Conservation (phyloP, 2,329 filamentous ascomycete genomes). For the Monosporascus sp. region DNA sequence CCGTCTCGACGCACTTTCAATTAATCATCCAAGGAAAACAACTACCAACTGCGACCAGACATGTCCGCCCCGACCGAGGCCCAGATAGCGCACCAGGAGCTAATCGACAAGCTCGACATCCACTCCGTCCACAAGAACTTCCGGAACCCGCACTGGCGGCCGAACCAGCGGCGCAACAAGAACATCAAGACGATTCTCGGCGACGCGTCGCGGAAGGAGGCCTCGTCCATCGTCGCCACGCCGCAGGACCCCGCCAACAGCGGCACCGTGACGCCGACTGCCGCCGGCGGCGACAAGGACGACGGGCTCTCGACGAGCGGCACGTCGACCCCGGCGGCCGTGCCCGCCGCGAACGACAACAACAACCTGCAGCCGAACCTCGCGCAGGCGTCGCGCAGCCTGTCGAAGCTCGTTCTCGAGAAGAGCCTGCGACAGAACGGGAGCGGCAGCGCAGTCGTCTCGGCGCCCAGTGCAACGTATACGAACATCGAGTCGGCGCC, state of each 20-base stretch:
- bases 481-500: conserved; percentile 96
- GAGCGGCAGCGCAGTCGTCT: conserved; percentile 31
- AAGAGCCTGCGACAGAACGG: conserved; percentile 58
- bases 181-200: conserved; percentile 95
- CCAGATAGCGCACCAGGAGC: conserved; percentile 74
- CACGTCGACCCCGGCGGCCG: conserved; percentile 49
- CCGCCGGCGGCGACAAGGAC: conserved; percentile 37
- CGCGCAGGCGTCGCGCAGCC: conserved; percentile 79
- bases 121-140: conserved; percentile 82
- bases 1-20: background rate
- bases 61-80: conserved; percentile 64
- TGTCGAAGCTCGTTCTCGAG: conserved; percentile 84
- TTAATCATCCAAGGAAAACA: conserved; percentile 10
- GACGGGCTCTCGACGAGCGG: conserved; percentile 54
- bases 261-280: conserved; percentile 66
- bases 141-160: conserved; percentile 85
- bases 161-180: conserved; percentile 94
- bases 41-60: conserved; percentile 42
- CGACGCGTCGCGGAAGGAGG: conserved; percentile 82
- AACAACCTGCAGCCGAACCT: conserved; percentile 59
- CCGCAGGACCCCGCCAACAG: conserved; percentile 66
- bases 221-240: conserved; percentile 71
- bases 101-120: conserved; percentile 90
- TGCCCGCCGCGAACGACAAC: conserved; percentile 25
- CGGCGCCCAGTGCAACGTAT: conserved; percentile 76